Percentiles rank a stretch among this genome's conserved stretches.
phyloP scores from a whole-genome alignment of 257 asterid species.

The Solanum pimpinellifolium region DNA sequence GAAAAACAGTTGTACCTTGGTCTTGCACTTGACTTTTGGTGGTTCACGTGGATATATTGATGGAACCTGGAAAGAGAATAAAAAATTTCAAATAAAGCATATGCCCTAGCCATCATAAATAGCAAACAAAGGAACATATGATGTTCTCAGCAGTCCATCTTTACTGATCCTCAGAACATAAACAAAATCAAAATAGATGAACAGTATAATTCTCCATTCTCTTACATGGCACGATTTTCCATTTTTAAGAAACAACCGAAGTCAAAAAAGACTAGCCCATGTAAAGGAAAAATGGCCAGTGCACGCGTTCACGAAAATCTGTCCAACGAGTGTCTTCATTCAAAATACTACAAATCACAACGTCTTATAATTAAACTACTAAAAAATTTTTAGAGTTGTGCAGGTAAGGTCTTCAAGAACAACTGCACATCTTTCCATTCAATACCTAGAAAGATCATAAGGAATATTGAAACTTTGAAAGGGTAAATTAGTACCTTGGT shows the following conservation, averaged over 20 bases:
- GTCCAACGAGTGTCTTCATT: neutral
- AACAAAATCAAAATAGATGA: neutral
- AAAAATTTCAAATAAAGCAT: neutral
- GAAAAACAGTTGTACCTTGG: constrained; percentile 9
- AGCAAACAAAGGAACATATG: neutral
- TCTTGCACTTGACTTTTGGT: constrained; percentile 25
- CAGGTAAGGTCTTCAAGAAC: neutral
- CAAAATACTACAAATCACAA: neutral
- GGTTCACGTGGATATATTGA: constrained; percentile 21
- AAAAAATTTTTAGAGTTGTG: neutral
- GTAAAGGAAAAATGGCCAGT: neutral
- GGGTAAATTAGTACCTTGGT: neutral
- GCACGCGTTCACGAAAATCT: neutral
- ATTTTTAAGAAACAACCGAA: neutral
- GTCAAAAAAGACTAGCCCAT: neutral
- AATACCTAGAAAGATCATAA: neutral
- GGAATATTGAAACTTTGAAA: neutral
- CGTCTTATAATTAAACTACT: neutral
- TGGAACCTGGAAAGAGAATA: constrained; percentile 20
- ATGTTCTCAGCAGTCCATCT: neutral
- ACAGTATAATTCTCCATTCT: neutral
- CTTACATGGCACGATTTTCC: neutral
- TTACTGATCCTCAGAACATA: neutral
- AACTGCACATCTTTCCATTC: neutral
- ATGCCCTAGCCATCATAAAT: neutral